Conservation (phyloP, 2,329 filamentous ascomycete species). For the Colletotrichum melonis region DNA sequence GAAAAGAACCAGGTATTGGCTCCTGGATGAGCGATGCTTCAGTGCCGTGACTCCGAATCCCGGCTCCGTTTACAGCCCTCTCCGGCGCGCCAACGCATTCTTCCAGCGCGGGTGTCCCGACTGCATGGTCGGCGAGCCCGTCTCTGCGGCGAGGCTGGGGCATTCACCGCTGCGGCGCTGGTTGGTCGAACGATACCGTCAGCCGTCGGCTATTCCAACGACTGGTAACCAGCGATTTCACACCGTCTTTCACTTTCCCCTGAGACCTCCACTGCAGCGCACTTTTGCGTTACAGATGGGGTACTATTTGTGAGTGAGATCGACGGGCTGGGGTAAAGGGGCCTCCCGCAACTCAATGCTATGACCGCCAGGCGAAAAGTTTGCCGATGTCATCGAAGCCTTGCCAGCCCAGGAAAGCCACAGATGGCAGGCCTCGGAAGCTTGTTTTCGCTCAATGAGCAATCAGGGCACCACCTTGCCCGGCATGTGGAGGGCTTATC, state of each 20-base stretch:
- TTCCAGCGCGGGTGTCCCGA: conserved; percentile 10
- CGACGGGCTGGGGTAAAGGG: conserved; percentile 22
- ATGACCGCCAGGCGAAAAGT: conserved; percentile 9
- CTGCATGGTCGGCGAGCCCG: conserved; percentile 17
- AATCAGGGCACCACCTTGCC: conserved; percentile 10
- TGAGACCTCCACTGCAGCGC: conserved; percentile 21
- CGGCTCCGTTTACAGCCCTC: conserved; percentile 15
- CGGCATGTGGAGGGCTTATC: conserved; percentile 9
- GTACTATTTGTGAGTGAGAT: conserved; percentile 14
- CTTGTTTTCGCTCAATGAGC: not conserved
- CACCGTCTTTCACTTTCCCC: conserved; percentile 20
- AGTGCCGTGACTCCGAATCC: conserved; percentile 4
- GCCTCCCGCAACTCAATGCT: conserved; percentile 32
- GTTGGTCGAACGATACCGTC: conserved; percentile 11
- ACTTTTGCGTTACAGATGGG: not conserved
- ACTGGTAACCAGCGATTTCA: not conserved
- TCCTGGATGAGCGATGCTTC: not conserved
- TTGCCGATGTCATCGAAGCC: conserved; percentile 10
- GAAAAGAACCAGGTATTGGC: not conserved
- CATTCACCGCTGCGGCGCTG: not conserved
- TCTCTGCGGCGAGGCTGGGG: conserved; percentile 14
- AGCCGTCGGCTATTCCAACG: conserved; percentile 6
- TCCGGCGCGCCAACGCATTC: not conserved
- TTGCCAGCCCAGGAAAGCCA: not conserved
- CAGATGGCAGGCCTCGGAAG: not conserved